phyloP scores from a whole-genome alignment of 1,284 basidiomycete genomes.

The Mycena citricolor region DNA sequence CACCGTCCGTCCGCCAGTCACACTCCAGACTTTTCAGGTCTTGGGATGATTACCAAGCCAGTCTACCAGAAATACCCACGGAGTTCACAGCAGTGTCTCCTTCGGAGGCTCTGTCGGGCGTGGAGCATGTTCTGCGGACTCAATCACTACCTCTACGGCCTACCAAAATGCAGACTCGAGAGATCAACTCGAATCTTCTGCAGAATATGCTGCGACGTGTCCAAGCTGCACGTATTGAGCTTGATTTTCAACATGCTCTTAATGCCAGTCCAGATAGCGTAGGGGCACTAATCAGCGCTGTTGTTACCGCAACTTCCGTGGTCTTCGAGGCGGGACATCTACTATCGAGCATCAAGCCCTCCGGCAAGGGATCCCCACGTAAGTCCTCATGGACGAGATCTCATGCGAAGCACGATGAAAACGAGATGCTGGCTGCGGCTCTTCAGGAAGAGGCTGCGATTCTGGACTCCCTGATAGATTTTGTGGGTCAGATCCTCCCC shows the following conservation, averaged over 20 bases:
- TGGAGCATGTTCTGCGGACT: neutral
- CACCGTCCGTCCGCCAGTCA: neutral
- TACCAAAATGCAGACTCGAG: neutral
- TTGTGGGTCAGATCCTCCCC: neutral
- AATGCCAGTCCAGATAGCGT: neutral
- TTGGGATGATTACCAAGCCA: neutral
- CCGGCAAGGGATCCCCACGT: no score
- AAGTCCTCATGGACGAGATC: neutral
- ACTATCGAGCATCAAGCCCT: neutral
- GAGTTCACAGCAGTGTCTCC: neutral
- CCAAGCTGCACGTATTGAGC: neutral
- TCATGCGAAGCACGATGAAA: neutral
- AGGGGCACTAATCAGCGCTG: neutral
- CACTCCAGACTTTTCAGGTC: conserved; percentile 1
- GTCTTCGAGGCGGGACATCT: neutral
- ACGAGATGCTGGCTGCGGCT: neutral
- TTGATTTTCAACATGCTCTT: neutral
- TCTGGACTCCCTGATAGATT: neutral
- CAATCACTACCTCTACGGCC: neutral
- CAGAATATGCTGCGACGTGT: neutral
- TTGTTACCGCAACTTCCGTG: neutral
- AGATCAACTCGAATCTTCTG: neutral
- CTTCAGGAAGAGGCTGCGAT: neutral
- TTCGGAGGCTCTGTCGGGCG: neutral
- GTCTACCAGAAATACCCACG: neutral